A percentile compares a stretch with the other conserved stretches of the same genome.
Conservation (phyloP, 2,329 filamentous ascomycete genomes). For the Aspergillus pseudoviridinutans region DNA sequence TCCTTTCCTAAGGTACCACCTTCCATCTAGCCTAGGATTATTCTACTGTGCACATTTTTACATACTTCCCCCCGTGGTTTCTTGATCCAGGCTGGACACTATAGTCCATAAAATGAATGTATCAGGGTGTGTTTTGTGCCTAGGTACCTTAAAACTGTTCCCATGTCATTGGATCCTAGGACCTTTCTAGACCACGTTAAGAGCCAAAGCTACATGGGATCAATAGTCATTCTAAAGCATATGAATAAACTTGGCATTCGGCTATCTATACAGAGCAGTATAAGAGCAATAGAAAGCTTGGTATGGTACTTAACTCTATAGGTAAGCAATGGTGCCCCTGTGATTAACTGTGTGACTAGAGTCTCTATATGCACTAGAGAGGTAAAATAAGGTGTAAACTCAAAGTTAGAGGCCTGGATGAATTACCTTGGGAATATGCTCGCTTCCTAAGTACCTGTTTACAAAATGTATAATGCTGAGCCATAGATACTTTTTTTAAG, state of each 20-base stretch:
- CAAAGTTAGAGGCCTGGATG: no score
- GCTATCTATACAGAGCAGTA: background rate
- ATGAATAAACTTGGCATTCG: background rate
- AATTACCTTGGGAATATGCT: no score
- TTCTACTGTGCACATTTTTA: background rate
- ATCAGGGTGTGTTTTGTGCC: background rate
- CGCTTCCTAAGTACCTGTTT: background rate
- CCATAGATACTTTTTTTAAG: background rate
- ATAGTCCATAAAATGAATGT: background rate
- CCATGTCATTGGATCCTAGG: background rate
- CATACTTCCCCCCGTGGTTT: background rate
- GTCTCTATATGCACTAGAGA: no score
- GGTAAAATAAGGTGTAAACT: no score
- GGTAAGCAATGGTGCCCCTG: background rate
- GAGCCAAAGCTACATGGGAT: background rate
- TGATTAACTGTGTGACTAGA: background rate
- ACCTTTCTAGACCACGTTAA: background rate
- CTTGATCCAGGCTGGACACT: background rate
- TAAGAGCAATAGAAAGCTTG: background rate
- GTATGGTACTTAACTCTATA: background rate
- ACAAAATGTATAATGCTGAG: background rate
- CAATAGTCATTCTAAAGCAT: background rate
- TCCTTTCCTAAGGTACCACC: background rate
- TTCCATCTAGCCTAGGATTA: background rate
- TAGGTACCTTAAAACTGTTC: background rate